Evolutionary conservation across 371 early-diverging fungal species (phyloP).

Genomic region (Rhizopus microsporus): DNA sequence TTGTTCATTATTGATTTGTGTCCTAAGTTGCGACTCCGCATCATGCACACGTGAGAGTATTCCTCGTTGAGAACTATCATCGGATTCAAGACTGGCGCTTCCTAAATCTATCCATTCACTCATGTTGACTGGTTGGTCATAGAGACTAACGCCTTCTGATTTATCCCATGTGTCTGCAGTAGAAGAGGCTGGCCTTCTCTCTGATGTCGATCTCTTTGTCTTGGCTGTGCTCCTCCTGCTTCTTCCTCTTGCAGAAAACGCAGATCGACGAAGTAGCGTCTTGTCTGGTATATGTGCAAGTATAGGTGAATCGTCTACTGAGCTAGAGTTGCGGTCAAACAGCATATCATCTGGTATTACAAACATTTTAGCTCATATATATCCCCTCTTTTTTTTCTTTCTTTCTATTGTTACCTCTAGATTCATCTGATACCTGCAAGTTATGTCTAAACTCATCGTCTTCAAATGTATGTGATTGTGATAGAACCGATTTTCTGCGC

Average conservation of each 20-base stretch:
- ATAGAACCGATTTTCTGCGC: constrained; percentile 28
- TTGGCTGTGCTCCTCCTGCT: constrained; percentile 9
- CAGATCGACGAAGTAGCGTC: constrained; percentile 29
- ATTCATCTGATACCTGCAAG: background rate
- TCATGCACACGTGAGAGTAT: constrained; percentile 44
- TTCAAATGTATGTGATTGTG: constrained; percentile 27
- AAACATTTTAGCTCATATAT: constrained; percentile 9
- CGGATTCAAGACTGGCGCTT: constrained; percentile 34
- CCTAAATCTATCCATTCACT: constrained; percentile 55
- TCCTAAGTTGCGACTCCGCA: constrained; percentile 33
- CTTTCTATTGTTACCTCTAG: background rate
- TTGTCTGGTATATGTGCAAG: constrained; percentile 19
- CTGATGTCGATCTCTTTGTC: constrained; percentile 12
- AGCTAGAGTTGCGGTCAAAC: constrained; percentile 28
- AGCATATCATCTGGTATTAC: background rate
- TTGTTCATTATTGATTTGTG: constrained; percentile 11
- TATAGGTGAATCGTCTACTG: constrained; percentile 21
- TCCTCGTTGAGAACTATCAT: constrained; percentile 37
- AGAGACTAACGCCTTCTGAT: constrained; percentile 30
- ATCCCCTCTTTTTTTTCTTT: constrained; percentile 1
- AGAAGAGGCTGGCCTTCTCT: constrained; percentile 4
- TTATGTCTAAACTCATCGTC: constrained; percentile 10
- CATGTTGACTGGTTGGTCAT: constrained; percentile 50
- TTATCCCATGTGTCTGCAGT: constrained; percentile 17
- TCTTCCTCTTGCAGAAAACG: constrained; percentile 30